Evolutionary conservation across 1,284 basidiomycete genomes (phyloP).

Genomic region (Tetrapyrgos nigripes): DNA sequence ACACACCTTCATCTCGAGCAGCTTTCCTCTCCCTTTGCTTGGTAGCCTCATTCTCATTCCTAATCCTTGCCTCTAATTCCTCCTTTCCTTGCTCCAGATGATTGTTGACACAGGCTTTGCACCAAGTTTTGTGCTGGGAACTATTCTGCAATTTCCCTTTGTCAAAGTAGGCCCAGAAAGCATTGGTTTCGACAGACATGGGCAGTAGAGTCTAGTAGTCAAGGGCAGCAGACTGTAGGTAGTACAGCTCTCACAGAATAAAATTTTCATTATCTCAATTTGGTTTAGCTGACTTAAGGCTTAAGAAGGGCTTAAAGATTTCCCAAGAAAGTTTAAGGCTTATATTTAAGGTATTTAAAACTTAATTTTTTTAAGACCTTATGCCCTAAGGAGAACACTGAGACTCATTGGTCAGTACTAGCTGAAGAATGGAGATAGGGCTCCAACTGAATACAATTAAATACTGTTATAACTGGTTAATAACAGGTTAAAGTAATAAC

Average conservation of each 20-base stretch:
- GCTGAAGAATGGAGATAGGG: no score
- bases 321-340: not conserved
- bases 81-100: not conserved
- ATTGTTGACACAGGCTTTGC: conserved; percentile 15
- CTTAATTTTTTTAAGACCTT: no score
- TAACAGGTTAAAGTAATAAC: no score
- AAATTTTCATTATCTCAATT: no score
- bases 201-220: no score
- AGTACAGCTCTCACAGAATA: not conserved
- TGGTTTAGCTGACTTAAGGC: not conserved
- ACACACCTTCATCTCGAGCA: not conserved
- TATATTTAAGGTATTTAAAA: no score
- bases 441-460: no score
- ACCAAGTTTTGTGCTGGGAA: conserved; percentile 7
- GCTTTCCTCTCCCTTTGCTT: not conserved
- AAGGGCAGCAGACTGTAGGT: not conserved
- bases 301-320: not conserved
- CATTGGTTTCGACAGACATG: not conserved
- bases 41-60: not conserved
- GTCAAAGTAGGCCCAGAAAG: conserved; percentile 11
- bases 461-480: no score
- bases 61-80: not conserved
- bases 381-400: no score
- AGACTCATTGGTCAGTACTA: no score
- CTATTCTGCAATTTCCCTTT: conserved; percentile 1